Percentiles rank a stretch among this genome's conserved stretches.
These are phyloP conservation scores for Aciculosporium take DNA, from an alignment of 2,329 filamentous ascomycete species.

Conservation along the genomic window DNA sequence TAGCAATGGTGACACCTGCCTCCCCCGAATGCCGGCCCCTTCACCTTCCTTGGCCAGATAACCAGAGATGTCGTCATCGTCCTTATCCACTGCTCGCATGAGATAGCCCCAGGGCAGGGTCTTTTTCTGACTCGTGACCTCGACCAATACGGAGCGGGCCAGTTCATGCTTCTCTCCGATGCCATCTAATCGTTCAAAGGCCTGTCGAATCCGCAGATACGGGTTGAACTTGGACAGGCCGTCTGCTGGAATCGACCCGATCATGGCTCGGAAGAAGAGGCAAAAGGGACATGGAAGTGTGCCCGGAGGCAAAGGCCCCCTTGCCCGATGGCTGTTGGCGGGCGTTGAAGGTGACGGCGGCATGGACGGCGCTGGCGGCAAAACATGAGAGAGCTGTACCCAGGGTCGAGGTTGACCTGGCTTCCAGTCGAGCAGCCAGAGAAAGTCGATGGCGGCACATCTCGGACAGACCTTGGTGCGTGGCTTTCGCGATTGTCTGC, in stretches of 20 bases:
- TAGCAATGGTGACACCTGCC: constrained; percentile 17
- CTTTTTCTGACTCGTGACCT: constrained; percentile 23
- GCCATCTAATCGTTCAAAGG: constrained; percentile 22
- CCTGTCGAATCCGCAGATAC: constrained; percentile 23
- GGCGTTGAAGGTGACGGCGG: constrained; percentile 19
- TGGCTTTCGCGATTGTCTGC: neutral
- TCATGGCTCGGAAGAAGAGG: constrained; percentile 23
- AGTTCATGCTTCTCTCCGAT: constrained; percentile 23
- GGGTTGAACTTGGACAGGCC: constrained; percentile 20
- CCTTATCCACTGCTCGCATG: constrained; percentile 15
- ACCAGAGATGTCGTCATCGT: constrained; percentile 11
- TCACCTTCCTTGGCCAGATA: constrained; percentile 3
- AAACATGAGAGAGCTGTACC: constrained; percentile 21
- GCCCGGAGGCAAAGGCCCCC: neutral
- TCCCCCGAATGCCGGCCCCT: constrained; percentile 15
- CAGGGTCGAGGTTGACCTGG: constrained; percentile 22
- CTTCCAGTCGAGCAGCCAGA: constrained; percentile 21
- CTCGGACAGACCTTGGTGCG: constrained; percentile 15
- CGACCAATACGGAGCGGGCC: constrained; percentile 20
- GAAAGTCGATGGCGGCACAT: constrained; percentile 23
- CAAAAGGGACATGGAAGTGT: constrained; percentile 20
- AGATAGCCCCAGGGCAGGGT: constrained; percentile 24
- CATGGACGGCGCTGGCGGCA: constrained; percentile 1
- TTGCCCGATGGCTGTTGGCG: neutral
- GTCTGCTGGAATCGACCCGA: constrained; percentile 12